These are phyloP conservation scores for Saccharomycopsis hybrid DNA, from an alignment of 1,139 yeast genomes.

Conservation along the genomic window DNA sequence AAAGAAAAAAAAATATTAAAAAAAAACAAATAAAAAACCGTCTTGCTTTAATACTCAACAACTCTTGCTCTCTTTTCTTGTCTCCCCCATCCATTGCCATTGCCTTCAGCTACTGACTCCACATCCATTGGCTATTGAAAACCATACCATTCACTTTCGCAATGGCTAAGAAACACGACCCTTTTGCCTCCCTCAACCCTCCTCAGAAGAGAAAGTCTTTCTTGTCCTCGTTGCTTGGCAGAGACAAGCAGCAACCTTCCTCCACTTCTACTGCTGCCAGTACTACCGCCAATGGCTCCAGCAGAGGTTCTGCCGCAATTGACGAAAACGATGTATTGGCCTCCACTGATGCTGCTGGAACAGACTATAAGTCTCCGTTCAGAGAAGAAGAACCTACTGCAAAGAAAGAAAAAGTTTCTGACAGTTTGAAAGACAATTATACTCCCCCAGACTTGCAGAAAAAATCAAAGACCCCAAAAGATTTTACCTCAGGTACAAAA, in stretches of 20 bases:
- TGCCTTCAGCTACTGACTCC: too few species aligned
- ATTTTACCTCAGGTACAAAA: constrained; percentile 17
- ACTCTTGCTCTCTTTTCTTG: too few species aligned
- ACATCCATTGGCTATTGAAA: too few species aligned
- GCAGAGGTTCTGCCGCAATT: not conserved
- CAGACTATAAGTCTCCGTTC: constrained; percentile 17
- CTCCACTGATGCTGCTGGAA: not conserved
- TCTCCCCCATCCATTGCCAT: too few species aligned
- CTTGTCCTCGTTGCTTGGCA: constrained; percentile 7
- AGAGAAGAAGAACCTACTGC: constrained; percentile 1
- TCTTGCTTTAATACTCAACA: too few species aligned
- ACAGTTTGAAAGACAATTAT: constrained; percentile 7
- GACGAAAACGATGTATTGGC: not conserved
- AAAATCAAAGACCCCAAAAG: constrained; percentile 19
- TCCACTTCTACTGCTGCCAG: not conserved
- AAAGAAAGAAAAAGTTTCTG: not conserved
- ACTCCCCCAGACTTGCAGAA: constrained; percentile 18
- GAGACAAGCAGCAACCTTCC: not conserved
- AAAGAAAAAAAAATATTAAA: too few species aligned
- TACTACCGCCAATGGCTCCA: not conserved
- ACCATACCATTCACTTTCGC: not conserved
- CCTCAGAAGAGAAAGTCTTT: constrained; percentile 13
- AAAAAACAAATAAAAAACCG: too few species aligned
- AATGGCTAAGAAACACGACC: constrained; percentile 17
- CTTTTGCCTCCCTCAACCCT: constrained; percentile 14